A percentile compares a stretch with the other conserved stretches of the same genome.
Conservation (phyloP, 2,329 filamentous ascomycete genomes). For the Talaromyces sp. region DNA sequence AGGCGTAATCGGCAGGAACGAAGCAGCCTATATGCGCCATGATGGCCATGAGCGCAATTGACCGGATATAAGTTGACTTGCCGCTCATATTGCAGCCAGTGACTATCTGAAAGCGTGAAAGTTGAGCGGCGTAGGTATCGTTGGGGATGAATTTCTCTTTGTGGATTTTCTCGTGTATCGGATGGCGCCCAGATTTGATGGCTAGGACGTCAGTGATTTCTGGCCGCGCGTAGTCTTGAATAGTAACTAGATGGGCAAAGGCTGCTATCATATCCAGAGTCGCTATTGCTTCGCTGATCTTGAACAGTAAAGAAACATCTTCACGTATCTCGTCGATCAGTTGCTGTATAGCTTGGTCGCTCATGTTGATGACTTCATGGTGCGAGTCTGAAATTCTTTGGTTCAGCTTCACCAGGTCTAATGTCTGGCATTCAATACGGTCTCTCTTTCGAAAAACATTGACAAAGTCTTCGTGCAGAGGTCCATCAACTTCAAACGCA, state of each 20-base stretch:
- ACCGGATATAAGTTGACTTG: constrained; percentile 91
- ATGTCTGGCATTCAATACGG: constrained; percentile 79
- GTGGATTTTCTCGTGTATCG: constrained; percentile 69
- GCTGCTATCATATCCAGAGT: constrained; percentile 79
- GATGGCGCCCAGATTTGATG: constrained; percentile 69
- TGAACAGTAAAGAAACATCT: constrained; percentile 69
- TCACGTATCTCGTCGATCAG: constrained; percentile 67
- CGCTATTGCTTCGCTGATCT: constrained; percentile 77
- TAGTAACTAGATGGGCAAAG: constrained; percentile 68
- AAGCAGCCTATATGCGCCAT: constrained; percentile 95
- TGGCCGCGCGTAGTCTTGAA: constrained; percentile 62
- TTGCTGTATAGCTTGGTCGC: constrained; percentile 67
- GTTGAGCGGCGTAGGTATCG: constrained; percentile 76
- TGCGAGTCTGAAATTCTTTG: constrained; percentile 72
- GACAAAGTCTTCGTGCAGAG: constrained; percentile 65
- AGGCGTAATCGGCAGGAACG: constrained; percentile 78
- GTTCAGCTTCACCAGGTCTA: constrained; percentile 76
- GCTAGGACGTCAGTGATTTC: constrained; percentile 63
- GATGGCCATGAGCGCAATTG: constrained; percentile 74
- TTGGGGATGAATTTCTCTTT: constrained; percentile 72
- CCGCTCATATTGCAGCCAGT: constrained; percentile 98
- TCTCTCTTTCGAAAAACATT: constrained; percentile 68
- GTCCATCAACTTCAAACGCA: constrained; percentile 53
- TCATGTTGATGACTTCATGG: constrained; percentile 76
- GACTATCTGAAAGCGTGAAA: constrained; percentile 83